phyloP scores from a whole-genome alignment of 2,329 filamentous ascomycete species.

The Orbilia javanica region DNA sequence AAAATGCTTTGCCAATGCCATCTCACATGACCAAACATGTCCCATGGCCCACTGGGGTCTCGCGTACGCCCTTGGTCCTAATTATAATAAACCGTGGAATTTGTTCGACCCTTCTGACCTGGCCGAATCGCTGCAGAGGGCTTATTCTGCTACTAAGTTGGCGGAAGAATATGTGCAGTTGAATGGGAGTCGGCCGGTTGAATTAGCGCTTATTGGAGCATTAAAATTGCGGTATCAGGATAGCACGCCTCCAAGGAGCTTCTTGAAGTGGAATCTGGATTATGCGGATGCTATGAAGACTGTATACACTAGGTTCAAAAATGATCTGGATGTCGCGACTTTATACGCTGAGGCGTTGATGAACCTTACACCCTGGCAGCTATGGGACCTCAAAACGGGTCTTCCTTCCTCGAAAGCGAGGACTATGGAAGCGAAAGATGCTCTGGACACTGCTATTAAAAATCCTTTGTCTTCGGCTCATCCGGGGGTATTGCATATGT shows the following conservation, averaged over 20 bases:
- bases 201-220: conserved; percentile 75
- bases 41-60: conserved; percentile 78
- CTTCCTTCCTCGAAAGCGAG: conserved; percentile 70
- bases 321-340: conserved; percentile 74
- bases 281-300: conserved; percentile 74
- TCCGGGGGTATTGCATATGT: conserved; percentile 79
- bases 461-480: conserved; percentile 70
- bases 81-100: conserved; percentile 79
- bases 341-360: conserved; percentile 76
- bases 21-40: conserved; percentile 70
- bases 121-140: conserved; percentile 68
- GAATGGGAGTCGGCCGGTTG: conserved; percentile 66
- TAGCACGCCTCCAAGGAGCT: conserved; percentile 66
- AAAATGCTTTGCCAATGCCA: conserved; percentile 74
- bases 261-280: conserved; percentile 70
- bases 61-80: conserved; percentile 79
- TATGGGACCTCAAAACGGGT: conserved; percentile 74
- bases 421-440: conserved; percentile 72
- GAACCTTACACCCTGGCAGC: conserved; percentile 75
- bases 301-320: conserved; percentile 70
- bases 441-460: conserved; percentile 73
- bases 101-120: conserved; percentile 76
- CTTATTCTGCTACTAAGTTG: conserved; percentile 69
- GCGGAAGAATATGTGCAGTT: conserved; percentile 62
- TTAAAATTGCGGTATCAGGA: conserved; percentile 74